Percentiles rank a stretch among this genome's conserved stretches.
phyloP scores from a whole-genome alignment of 805 yeast genomes.

The Isabelozyma pseudorhagii region DNA sequence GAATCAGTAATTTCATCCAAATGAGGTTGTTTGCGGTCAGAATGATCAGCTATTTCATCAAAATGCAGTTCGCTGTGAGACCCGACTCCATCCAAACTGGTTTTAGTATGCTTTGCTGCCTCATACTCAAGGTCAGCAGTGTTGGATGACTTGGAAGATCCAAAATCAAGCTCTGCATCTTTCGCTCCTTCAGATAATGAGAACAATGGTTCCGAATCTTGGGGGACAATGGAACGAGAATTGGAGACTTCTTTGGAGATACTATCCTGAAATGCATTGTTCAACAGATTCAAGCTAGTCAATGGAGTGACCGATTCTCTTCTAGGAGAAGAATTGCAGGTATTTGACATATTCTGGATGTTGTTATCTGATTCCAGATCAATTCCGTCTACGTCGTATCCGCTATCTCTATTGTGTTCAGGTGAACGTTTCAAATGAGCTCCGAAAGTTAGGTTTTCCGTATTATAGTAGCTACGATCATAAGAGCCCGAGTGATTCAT shows the following conservation, averaged over 20 bases:
- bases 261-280: slow-evolving; percentile 6
- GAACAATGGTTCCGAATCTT: slow-evolving; percentile 3
- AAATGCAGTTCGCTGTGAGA: background rate
- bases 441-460: background rate
- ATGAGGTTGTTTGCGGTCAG: no score
- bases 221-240: slow-evolving; percentile 2
- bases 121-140: background rate
- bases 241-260: background rate
- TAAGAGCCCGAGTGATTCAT: background rate
- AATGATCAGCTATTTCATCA: no score
- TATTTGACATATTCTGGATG: slow-evolving; percentile 12
- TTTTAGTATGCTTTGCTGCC: background rate
- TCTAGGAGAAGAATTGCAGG: slow-evolving; percentile 24
- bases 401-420: background rate
- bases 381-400: background rate
- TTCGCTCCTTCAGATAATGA: background rate
- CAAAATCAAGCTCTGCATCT: background rate
- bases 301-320: slow-evolving; percentile 29
- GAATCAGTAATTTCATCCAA: no score
- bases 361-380: slow-evolving; percentile 2
- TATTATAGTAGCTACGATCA: background rate
- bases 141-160: background rate
- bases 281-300: slow-evolving; percentile 32
- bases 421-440: background rate
- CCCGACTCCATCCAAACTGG: no score